Conservation (phyloP, 2,329 filamentous ascomycete genomes). For the Aspergillus tanneri region DNA sequence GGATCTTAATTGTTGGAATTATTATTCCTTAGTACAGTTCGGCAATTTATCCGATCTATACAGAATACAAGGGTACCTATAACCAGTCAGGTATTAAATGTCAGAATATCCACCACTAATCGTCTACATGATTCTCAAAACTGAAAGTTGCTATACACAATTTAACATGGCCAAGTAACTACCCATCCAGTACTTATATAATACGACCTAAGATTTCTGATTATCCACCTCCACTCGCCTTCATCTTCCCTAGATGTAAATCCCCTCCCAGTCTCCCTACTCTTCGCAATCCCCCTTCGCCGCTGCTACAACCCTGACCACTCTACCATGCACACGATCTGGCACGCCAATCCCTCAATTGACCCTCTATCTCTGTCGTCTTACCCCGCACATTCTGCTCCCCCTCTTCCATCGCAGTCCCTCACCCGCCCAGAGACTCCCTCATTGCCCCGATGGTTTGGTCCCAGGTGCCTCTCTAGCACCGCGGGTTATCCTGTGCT, state of each 20-base stretch:
- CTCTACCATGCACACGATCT: slow-evolving; percentile 66
- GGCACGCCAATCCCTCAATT: slow-evolving; percentile 69
- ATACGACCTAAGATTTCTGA: slow-evolving; percentile 52
- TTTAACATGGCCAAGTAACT: neutral
- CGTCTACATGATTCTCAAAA: too few relatives aligned
- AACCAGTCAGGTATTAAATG: neutral
- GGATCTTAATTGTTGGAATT: too few relatives aligned
- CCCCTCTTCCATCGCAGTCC: slow-evolving; percentile 69
- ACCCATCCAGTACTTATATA: neutral
- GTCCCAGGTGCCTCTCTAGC: slow-evolving; percentile 73
- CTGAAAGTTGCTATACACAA: neutral
- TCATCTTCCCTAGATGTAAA: slow-evolving; percentile 80
- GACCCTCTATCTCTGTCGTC: slow-evolving; percentile 77
- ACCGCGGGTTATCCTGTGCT: slow-evolving; percentile 70
- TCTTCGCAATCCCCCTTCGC: slow-evolving; percentile 68
- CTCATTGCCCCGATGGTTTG: slow-evolving; percentile 87
- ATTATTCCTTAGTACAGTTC: too few relatives aligned
- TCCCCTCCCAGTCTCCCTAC: slow-evolving; percentile 63
- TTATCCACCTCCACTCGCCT: slow-evolving; percentile 80
- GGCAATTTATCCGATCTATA: too few relatives aligned
- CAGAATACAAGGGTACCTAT: too few relatives aligned
- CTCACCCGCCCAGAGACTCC: slow-evolving; percentile 75
- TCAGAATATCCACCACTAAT: too few relatives aligned
- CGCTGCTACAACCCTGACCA: slow-evolving; percentile 70
- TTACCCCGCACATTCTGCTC: slow-evolving; percentile 79